Conservation (phyloP, 805 yeast genomes). For the Sugiyamaella lignohabitans region DNA sequence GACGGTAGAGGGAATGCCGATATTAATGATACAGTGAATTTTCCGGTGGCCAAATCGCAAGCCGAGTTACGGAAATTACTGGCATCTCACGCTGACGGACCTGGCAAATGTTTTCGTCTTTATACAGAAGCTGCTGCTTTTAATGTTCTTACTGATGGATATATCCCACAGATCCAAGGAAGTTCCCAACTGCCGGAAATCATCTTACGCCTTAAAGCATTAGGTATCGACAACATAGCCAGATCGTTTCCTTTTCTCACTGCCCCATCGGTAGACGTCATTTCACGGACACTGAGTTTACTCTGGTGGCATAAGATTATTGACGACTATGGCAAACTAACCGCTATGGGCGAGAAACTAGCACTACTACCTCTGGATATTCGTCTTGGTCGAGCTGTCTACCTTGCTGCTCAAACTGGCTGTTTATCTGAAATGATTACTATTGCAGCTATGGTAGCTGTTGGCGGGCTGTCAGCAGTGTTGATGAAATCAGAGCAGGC, state of each 20-base stretch:
- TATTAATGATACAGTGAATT: slow-evolving; percentile 43
- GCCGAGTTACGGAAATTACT: slow-evolving; percentile 38
- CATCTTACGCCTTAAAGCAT: slow-evolving; percentile 56
- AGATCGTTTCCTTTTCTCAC: slow-evolving; percentile 64
- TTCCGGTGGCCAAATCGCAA: slow-evolving; percentile 50
- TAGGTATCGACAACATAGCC: slow-evolving; percentile 52
- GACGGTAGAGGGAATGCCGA: slow-evolving; percentile 42
- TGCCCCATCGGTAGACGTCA: slow-evolving; percentile 63
- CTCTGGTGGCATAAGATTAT: slow-evolving; percentile 72
- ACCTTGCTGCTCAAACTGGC: slow-evolving; percentile 42
- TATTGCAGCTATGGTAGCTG: slow-evolving; percentile 74
- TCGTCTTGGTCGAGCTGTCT: slow-evolving; percentile 53
- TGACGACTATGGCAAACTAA: slow-evolving; percentile 59
- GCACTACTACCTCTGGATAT: slow-evolving; percentile 63
- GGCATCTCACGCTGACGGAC: slow-evolving; percentile 72
- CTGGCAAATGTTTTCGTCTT: slow-evolving; percentile 63
- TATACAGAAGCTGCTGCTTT: slow-evolving; percentile 54
- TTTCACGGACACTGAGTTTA: slow-evolving; percentile 64
- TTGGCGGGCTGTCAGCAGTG: slow-evolving; percentile 52
- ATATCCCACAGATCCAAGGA: slow-evolving; percentile 62
- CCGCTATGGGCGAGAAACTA: slow-evolving; percentile 57
- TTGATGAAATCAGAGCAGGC: slow-evolving; percentile 9
- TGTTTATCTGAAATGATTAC: slow-evolving; percentile 64
- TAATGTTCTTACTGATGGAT: slow-evolving; percentile 26
- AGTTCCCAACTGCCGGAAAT: slow-evolving; percentile 60